These are phyloP conservation scores for Metarhizium robertsii DNA, from an alignment of 2,329 filamentous ascomycete genomes.

Conservation along the genomic window DNA sequence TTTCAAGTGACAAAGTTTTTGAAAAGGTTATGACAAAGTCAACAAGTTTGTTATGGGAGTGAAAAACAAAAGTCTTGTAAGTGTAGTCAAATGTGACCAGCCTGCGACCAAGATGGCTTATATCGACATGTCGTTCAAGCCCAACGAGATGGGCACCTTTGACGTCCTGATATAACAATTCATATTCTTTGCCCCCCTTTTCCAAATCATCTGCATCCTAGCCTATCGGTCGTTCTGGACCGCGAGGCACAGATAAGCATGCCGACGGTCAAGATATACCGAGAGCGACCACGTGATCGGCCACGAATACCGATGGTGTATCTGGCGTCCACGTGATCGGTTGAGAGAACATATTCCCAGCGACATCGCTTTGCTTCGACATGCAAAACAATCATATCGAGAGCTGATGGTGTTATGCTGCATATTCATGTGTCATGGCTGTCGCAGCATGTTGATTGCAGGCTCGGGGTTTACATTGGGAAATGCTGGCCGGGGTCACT, in stretches of 20 bases:
- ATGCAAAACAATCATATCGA: too few species aligned
- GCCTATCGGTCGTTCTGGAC: not conserved
- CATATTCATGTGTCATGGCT: too few species aligned
- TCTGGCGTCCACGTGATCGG: constrained; percentile 4
- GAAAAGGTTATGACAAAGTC: too few species aligned
- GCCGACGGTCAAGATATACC: not conserved
- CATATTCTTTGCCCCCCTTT: not conserved
- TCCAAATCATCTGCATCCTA: not conserved
- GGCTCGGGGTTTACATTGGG: too few species aligned
- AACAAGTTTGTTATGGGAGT: not conserved
- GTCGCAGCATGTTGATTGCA: too few species aligned
- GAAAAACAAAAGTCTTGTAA: not conserved
- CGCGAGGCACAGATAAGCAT: not conserved
- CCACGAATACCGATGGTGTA: not conserved
- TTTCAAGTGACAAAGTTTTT: not conserved
- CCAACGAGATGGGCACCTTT: not conserved
- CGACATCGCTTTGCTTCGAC: not conserved
- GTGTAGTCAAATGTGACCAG: too few species aligned
- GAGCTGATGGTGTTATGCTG: too few species aligned
- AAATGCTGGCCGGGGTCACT: too few species aligned
- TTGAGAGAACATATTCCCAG: not conserved
- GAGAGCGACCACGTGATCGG: constrained; percentile 10
- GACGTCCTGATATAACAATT: constrained; percentile 10
- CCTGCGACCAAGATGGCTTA: too few species aligned
- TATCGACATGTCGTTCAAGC: too few species aligned